Evolutionary conservation across 2,329 filamentous ascomycete species (phyloP), one percentile per base, ranked within the genome.

Genomic region (Myriosclerotinia scirpicola): DNA sequence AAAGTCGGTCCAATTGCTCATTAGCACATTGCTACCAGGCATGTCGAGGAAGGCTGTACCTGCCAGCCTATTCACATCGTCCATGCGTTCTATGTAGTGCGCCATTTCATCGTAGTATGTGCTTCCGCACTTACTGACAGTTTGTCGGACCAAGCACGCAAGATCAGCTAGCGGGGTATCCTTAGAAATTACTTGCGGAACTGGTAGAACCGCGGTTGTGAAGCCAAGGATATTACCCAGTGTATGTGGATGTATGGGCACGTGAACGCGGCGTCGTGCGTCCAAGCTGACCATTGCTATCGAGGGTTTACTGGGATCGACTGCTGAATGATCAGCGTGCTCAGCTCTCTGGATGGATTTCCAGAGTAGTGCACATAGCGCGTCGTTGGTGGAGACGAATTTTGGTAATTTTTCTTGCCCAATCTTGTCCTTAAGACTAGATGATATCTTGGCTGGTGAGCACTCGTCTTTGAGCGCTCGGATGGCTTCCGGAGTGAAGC

Each of bases 371-470:
- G 59, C 59, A 52, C 46, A 62, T 48, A 62, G 30, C 17, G 36
- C 59, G 6, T 62, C 59, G n/a, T 48, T 62, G 20, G 59, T 62
- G 30, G 59, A 62, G n/a, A 62, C 48, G 12, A 48, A 62, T 62
- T 26, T 52, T 60, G 40, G 40, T 60, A 48, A 40, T 22, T 60
- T 42, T 46, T 60, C 56, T 48, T 48, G 56, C 42, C 42, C 26
- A 22, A 60, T 60, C 56, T 48, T 46, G 9, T 34, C 26, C 42
- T 60, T 60, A 17, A 62, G 44, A 62, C 46, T 38, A 40, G 59
- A 62, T 53, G 59, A 62, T 22, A 62, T 62, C 26, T 62, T 62
- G 20, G 59, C 17, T 15, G 59, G 59, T 38, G 46, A 62, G 36
- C 44, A 48, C 42, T 62, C 59, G 11, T 62, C 46, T 40, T 62